Percentiles rank a stretch among this genome's conserved stretches.
Evolutionary conservation across 305 asterid genomes (phyloP).

Genomic region (Rubia peregrina): DNA sequence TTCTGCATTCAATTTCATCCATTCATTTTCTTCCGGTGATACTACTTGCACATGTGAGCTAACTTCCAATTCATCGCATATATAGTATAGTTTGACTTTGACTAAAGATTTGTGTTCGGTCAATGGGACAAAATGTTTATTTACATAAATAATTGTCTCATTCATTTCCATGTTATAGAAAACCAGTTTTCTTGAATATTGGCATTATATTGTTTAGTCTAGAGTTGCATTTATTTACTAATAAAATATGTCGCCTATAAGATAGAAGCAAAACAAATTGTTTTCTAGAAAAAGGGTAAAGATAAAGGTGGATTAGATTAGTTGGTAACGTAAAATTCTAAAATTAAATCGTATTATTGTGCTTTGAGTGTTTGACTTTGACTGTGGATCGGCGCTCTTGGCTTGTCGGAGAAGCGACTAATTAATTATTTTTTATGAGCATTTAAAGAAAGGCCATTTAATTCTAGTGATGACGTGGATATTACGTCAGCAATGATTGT

Average conservation of each 20-base stretch:
- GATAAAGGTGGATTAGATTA: neutral
- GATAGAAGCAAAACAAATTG: too few relatives aligned
- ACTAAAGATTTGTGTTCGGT: too few relatives aligned
- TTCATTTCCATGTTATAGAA: too few relatives aligned
- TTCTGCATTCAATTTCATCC: too few relatives aligned
- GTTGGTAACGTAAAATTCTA: neutral
- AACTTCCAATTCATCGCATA: too few relatives aligned
- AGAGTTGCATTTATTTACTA: neutral
- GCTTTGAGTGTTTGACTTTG: conserved; percentile 2
- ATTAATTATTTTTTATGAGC: neutral
- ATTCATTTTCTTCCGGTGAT: too few relatives aligned
- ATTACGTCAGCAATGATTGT: conserved; percentile 19
- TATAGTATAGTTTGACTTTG: too few relatives aligned
- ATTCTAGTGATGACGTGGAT: conserved; percentile 26
- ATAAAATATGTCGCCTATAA: too few relatives aligned
- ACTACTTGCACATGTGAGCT: too few relatives aligned
- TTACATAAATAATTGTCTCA: too few relatives aligned
- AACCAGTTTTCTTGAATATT: too few relatives aligned
- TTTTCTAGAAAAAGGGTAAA: neutral
- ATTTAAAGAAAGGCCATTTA: neutral
- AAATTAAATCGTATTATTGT: neutral
- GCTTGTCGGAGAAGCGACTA: conserved; percentile 20
- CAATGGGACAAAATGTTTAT: too few relatives aligned
- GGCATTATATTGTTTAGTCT: neutral
- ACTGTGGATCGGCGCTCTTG: conserved; percentile 15